Percentiles rank a stretch among this genome's conserved stretches.
Evolutionary conservation across 2,329 filamentous ascomycete genomes (phyloP).

Genomic region (Colletotrichum godetiae): DNA sequence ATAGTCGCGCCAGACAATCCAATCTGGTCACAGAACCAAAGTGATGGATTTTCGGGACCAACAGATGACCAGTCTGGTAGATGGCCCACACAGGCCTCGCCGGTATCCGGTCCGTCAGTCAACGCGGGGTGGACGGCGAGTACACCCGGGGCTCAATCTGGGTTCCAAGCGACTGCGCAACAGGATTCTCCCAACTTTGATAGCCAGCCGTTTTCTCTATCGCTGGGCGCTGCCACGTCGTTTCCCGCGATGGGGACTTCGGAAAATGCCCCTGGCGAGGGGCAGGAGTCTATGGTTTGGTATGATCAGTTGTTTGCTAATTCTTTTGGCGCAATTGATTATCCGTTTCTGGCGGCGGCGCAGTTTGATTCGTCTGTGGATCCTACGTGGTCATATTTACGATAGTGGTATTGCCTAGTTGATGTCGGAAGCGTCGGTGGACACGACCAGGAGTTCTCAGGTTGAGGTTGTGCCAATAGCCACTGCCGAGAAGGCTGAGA

Average conservation of each 20-base stretch:
- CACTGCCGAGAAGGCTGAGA: no score
- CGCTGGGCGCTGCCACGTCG: neutral
- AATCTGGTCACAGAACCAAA: conserved; percentile 2
- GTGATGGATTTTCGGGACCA: neutral
- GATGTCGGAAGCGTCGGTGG: no score
- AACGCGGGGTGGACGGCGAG: conserved; percentile 4
- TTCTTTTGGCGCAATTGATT: conserved; percentile 47
- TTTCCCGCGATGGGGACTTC: neutral
- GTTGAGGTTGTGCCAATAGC: no score
- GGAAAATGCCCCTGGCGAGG: conserved; percentile 36
- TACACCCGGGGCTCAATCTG: conserved; percentile 10
- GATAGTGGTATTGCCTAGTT: no score
- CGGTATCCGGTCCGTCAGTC: neutral
- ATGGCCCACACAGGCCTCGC: conserved; percentile 6
- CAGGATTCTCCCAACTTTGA: conserved; percentile 21
- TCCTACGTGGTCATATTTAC: conserved; percentile 44
- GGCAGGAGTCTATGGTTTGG: conserved; percentile 49
- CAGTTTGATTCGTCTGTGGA: conserved; percentile 47
- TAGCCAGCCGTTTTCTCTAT: neutral
- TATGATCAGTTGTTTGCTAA: conserved; percentile 48
- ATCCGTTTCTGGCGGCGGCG: conserved; percentile 45
- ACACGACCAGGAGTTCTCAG: no score
- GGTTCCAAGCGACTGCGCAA: neutral
- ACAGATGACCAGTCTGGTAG: neutral
- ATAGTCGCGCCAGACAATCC: neutral